Conservation (phyloP, 1,284 basidiomycete species). For the Boletellus sp. region DNA sequence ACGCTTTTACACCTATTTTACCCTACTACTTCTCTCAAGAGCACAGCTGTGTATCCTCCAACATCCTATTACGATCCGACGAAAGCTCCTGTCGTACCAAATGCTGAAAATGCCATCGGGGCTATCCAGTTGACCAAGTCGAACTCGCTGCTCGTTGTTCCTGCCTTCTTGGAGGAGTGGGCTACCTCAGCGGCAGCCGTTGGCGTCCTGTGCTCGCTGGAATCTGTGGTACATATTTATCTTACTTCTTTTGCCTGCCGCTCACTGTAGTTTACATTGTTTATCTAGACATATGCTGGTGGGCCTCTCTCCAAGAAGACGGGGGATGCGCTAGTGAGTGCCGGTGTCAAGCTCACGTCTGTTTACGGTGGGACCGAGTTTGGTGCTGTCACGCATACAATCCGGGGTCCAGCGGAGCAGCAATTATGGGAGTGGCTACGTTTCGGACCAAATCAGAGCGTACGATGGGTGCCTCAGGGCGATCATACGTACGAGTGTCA, state of each 20-base stretch:
- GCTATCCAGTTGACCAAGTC: constrained; percentile 8
- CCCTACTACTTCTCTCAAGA: constrained; percentile 15
- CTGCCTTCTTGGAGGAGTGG: constrained; percentile 23
- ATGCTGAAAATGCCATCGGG: constrained; percentile 18
- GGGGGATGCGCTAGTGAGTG: constrained; percentile 18
- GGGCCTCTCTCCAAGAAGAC: constrained; percentile 19
- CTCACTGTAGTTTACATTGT: background rate
- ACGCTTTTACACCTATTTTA: constrained; percentile 10
- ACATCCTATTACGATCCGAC: constrained; percentile 12
- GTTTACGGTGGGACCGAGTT: constrained; percentile 25
- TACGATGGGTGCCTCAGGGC: constrained; percentile 22
- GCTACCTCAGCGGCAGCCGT: constrained; percentile 5
- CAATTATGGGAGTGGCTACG: constrained; percentile 26
- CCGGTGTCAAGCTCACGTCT: constrained; percentile 17
- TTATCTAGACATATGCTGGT: constrained; percentile 15
- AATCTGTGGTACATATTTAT: constrained; percentile 16
- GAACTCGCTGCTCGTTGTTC: constrained; percentile 11
- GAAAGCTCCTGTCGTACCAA: constrained; percentile 16
- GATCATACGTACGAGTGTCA: constrained; percentile 24
- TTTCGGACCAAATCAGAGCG: constrained; percentile 14
- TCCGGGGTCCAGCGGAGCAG: constrained; percentile 6
- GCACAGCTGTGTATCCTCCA: constrained; percentile 15
- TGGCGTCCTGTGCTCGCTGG: constrained; percentile 5
- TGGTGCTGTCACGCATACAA: background rate
- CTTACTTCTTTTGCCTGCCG: background rate